These are phyloP conservation scores for Sistotremastrum niveocremeum DNA, from an alignment of 768 basidiomycete species.

Conservation along the genomic window DNA sequence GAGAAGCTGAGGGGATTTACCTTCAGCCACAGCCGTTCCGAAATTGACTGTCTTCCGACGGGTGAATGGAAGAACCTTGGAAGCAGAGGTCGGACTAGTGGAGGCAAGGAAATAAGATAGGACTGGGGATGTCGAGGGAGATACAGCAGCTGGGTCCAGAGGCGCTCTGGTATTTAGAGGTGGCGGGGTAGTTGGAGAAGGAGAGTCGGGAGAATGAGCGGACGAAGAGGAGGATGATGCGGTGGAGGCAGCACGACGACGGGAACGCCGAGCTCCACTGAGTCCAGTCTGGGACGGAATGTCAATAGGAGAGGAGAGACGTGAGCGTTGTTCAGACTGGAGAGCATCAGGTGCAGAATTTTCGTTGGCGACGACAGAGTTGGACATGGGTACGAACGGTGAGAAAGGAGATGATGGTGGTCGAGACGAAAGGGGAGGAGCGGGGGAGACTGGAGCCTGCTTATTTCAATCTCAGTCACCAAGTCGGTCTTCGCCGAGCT, in stretches of 20 bases:
- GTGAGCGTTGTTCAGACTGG: no score
- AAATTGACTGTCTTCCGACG: slow-evolving; percentile 36
- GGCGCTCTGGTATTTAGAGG: slow-evolving; percentile 32
- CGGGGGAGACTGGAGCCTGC: no score
- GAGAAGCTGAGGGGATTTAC: slow-evolving; percentile 20
- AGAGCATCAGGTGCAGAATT: no score
- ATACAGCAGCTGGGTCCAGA: slow-evolving; percentile 28
- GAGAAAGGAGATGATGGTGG: no score
- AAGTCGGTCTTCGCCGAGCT: no score
- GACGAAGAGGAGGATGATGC: slow-evolving; percentile 35
- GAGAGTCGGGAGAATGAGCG: slow-evolving; percentile 34
- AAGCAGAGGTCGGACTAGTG: slow-evolving; percentile 43
- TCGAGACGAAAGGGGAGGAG: no score
- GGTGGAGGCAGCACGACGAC: slow-evolving; percentile 34
- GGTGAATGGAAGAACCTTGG: slow-evolving; percentile 34
- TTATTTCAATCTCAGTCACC: no score
- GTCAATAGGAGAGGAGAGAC: no score
- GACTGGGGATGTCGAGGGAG: slow-evolving; percentile 56
- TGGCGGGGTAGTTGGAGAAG: slow-evolving; percentile 34
- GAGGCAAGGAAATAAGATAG: slow-evolving; percentile 49
- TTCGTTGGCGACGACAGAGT: no score
- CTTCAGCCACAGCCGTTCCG: slow-evolving; percentile 49
- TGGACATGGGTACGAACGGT: no score
- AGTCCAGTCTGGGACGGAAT: no score
- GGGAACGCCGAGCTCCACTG: slow-evolving; percentile 17